Conservation (phyloP, 345 rosid genomes). For the Clarkia xantiana region DNA sequence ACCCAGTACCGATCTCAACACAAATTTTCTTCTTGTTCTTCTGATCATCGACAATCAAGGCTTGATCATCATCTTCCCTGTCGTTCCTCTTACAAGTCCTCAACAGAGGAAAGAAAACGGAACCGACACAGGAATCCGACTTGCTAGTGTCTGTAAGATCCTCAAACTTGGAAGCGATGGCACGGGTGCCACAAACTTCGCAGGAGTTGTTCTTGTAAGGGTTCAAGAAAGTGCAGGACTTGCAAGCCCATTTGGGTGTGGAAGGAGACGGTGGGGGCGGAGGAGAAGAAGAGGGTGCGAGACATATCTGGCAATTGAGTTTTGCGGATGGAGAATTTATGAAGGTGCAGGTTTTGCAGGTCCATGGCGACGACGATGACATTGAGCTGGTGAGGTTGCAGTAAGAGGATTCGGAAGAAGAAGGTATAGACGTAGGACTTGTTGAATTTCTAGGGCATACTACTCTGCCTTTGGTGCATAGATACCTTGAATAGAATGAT, state of each 20-base stretch:
- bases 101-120: slow-evolving; percentile 73
- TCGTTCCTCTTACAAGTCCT: slow-evolving; percentile 52
- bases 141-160: slow-evolving; percentile 35
- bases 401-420: neutral
- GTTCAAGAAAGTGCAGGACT: slow-evolving; percentile 81
- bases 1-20: slow-evolving; percentile 11
- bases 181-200: slow-evolving; percentile 52
- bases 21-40: slow-evolving; percentile 6
- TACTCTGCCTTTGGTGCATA: no score
- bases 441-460: neutral
- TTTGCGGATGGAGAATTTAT: slow-evolving; percentile 62
- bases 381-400: neutral
- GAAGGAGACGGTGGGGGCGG: slow-evolving; percentile 12
- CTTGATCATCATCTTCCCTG: slow-evolving; percentile 18
- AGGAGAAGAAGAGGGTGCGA: slow-evolving; percentile 19
- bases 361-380: slow-evolving; percentile 29
- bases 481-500: no score
- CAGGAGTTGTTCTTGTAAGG: slow-evolving; percentile 50
- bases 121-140: slow-evolving; percentile 49
- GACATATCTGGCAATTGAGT: slow-evolving; percentile 53
- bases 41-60: neutral
- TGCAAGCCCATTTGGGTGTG: slow-evolving; percentile 65
- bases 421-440: neutral
- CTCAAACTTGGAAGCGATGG: slow-evolving; percentile 27
- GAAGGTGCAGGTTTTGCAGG: slow-evolving; percentile 80